Percentiles rank a stretch among this genome's conserved stretches.
Conservation (phyloP, 306 rosid genomes). For the Medicago arabica region DNA sequence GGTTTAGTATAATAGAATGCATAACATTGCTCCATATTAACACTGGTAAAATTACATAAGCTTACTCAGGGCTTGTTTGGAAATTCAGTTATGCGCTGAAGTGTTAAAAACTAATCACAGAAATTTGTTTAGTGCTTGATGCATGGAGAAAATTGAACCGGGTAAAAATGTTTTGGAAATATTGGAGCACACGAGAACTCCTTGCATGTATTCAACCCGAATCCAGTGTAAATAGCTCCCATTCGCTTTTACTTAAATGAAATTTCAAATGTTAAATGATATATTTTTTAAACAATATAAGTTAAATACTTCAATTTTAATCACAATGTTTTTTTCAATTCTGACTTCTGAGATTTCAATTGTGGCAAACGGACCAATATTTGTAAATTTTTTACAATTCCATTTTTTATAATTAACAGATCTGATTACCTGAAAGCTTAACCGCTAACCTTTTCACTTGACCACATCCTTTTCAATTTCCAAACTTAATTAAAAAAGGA, state of each 20-base stretch:
- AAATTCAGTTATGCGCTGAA: not conserved
- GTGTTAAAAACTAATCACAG: not conserved
- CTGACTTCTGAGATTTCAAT: not conserved
- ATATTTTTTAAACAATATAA: not conserved
- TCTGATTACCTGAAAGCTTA: constrained; percentile 17
- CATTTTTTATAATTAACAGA: constrained; percentile 8
- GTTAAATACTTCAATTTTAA: not conserved
- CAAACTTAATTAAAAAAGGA: not conserved
- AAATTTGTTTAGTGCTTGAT: not conserved
- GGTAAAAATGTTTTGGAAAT: not conserved
- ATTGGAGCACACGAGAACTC: not conserved
- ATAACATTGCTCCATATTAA: not conserved
- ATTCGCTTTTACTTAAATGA: not conserved
- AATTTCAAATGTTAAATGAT: not conserved
- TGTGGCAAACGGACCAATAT: constrained; percentile 10
- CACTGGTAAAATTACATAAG: not conserved
- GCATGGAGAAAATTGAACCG: not conserved
- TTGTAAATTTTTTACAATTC: not conserved
- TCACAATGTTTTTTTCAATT: not conserved
- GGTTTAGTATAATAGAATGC: not conserved
- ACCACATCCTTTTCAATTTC: not conserved
- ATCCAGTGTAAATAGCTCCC: not conserved
- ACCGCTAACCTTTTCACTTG: constrained; percentile 1
- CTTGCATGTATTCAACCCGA: not conserved
- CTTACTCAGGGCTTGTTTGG: not conserved